Base-by-base conservation (phyloP, 176 grass and related monocot species). In the Oryza coarctata region DNA sequence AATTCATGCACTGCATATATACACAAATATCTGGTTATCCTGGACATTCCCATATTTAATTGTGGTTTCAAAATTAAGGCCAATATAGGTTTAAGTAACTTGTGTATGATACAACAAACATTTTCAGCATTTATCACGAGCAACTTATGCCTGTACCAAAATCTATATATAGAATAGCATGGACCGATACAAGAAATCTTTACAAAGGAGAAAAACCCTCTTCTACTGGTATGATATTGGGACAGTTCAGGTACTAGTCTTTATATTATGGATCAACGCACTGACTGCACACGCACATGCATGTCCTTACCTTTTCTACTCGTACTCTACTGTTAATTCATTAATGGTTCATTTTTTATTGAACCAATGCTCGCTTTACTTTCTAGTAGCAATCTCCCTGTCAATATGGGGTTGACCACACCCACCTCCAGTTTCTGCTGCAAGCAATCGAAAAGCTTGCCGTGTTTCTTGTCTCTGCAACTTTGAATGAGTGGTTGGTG, bases 401-500 rank as follows among this genome's bases (percentile, higher is more conserved):
- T 12, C 13, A 8, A n/a, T 30, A 34, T 6, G 39, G 45, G 4
- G 6, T 32, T 30, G 35, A 71, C 34, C 55, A 60, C 55, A 60
- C 81, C 44, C 50, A 39, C 70, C 61, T 36, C 62, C 7, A 7
- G 15, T 15, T 74, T 74, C 63, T 52, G 30, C 20, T 76, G 43
- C 40, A 64, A 77, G 40, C 38, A 62, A 14, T 28, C 66, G 26
- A 72, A 45, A 80, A 50, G 68, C 25, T 81, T 39, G 71, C 73
- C 72, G 80, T 52, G 83, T 65, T 77, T 39, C 77, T 26, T 58
- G 33, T 73, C 71, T 65, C 77, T 43, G 31, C 65, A 81, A n/a
- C 65, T 78, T 82, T 86, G 71, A 50, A 76, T 77, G 80, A 33
- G 3, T 64, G 82, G 30, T 35, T 10, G 61, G 71, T 61, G 64